phyloP scores from a whole-genome alignment of 140 eudicot species.

The Artemisia princeps region DNA sequence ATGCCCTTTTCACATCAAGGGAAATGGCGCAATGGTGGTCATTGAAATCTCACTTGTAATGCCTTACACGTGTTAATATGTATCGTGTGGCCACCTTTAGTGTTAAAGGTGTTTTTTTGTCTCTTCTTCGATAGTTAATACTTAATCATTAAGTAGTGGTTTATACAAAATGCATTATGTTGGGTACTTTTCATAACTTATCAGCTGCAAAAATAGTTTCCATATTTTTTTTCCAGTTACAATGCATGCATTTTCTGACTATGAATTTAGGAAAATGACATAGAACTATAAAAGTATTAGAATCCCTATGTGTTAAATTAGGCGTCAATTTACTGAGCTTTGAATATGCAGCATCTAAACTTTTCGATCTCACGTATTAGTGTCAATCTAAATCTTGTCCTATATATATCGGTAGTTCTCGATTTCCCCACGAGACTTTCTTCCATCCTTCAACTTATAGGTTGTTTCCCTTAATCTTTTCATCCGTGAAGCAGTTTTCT shows the following conservation, averaged over 20 bases:
- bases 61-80: background rate
- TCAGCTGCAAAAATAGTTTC: conserved; percentile 1
- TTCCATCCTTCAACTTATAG: too few relatives aligned
- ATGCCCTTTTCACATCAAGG: conserved; percentile 7
- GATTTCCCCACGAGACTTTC: too few relatives aligned
- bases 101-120: background rate
- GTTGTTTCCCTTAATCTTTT: too few relatives aligned
- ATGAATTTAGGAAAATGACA: conserved; percentile 9
- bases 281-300: background rate
- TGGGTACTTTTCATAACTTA: conserved; percentile 6
- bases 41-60: conserved; percentile 1
- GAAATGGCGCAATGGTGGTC: background rate
- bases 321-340: background rate
- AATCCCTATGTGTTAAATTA: conserved; percentile 8
- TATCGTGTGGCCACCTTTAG: background rate
- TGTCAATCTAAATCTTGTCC: background rate
- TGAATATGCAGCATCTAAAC: background rate
- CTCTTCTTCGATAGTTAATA: conserved; percentile 5
- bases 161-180: background rate
- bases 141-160: background rate
- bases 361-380: background rate
- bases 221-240: background rate
- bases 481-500: too few relatives aligned
- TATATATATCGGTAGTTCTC: background rate
- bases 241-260: background rate